These are phyloP conservation scores for Pistacia vera DNA, from an alignment of 345 rosid species.

Conservation along the genomic window DNA sequence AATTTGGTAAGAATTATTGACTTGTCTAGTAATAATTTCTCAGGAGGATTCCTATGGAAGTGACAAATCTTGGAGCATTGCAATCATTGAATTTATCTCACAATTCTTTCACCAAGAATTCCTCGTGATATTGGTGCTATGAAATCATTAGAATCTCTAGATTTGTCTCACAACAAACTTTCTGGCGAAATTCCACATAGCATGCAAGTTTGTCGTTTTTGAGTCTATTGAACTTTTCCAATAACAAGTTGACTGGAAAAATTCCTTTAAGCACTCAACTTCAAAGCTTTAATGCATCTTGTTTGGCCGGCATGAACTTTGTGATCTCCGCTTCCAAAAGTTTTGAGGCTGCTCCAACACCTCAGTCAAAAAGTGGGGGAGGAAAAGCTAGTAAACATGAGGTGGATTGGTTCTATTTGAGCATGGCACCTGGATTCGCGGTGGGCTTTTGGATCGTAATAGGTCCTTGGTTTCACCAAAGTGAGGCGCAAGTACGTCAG, in stretches of 20 bases:
- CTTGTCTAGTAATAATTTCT: constrained; percentile 21
- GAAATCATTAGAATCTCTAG: constrained; percentile 22
- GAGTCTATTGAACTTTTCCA: background rate
- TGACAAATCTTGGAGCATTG: constrained; percentile 25
- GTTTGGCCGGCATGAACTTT: background rate
- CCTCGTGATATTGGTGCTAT: constrained; percentile 25
- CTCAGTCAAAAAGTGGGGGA: background rate
- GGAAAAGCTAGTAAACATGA: background rate
- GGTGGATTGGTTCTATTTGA: background rate
- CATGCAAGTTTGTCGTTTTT: constrained; percentile 7
- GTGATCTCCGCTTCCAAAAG: background rate
- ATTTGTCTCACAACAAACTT: constrained; percentile 21
- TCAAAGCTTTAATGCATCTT: background rate
- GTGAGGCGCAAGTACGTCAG: background rate
- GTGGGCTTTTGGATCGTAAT: background rate
- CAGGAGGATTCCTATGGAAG: constrained; percentile 15
- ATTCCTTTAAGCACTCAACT: constrained; percentile 22
- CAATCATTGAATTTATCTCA: constrained; percentile 25
- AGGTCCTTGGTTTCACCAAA: background rate
- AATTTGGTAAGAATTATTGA: constrained; percentile 23
- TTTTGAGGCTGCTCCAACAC: no score
- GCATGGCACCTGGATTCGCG: background rate
- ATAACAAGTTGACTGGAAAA: constrained; percentile 4
- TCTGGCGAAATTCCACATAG: constrained; percentile 22
- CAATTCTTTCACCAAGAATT: constrained; percentile 10